Percentiles rank a stretch among this genome's conserved stretches.
These are phyloP conservation scores for Mortierella hygrophila DNA, from an alignment of 192 early-diverging fungal genomes.

Conservation along the genomic window DNA sequence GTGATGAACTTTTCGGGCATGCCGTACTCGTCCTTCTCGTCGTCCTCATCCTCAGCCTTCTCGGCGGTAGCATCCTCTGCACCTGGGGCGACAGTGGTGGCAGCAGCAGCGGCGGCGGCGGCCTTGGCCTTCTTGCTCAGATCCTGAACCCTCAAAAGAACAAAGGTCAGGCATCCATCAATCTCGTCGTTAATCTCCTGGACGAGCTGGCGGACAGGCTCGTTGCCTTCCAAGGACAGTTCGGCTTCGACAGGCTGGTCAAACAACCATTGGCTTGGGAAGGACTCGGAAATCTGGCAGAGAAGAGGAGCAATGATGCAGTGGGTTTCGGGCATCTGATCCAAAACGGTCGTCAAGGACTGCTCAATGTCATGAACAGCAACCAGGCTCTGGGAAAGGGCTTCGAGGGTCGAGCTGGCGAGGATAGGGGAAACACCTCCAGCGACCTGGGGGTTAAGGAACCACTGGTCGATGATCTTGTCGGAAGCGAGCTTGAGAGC, in stretches of 20 bases:
- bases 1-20: slow-evolving; percentile 64
- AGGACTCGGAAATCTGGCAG: slow-evolving; percentile 54
- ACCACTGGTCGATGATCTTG: slow-evolving; percentile 36
- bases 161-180: slow-evolving; percentile 42
- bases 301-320: slow-evolving; percentile 55
- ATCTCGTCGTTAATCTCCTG: slow-evolving; percentile 52
- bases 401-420: slow-evolving; percentile 23
- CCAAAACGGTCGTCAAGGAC: slow-evolving; percentile 26
- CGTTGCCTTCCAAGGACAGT: slow-evolving; percentile 30
- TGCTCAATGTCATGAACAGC: slow-evolving; percentile 43
- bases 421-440: slow-evolving; percentile 39
- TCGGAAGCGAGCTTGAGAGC: slow-evolving; percentile 37
- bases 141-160: slow-evolving; percentile 53
- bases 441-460: slow-evolving; percentile 29
- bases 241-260: neutral
- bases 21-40: slow-evolving; percentile 56
- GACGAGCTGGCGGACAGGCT: slow-evolving; percentile 23
- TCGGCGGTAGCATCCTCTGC: slow-evolving; percentile 56
- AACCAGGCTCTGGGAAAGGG: slow-evolving; percentile 29
- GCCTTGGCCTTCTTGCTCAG: slow-evolving; percentile 34
- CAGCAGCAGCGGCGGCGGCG: slow-evolving; percentile 44
- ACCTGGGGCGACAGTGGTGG: slow-evolving; percentile 63
- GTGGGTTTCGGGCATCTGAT: slow-evolving; percentile 44
- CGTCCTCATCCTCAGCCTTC: slow-evolving; percentile 59
- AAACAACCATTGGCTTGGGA: slow-evolving; percentile 34